These are phyloP conservation scores for Ploettnerulaceae sp. DNA, from an alignment of 2,329 filamentous ascomycete species.

Conservation along the genomic window DNA sequence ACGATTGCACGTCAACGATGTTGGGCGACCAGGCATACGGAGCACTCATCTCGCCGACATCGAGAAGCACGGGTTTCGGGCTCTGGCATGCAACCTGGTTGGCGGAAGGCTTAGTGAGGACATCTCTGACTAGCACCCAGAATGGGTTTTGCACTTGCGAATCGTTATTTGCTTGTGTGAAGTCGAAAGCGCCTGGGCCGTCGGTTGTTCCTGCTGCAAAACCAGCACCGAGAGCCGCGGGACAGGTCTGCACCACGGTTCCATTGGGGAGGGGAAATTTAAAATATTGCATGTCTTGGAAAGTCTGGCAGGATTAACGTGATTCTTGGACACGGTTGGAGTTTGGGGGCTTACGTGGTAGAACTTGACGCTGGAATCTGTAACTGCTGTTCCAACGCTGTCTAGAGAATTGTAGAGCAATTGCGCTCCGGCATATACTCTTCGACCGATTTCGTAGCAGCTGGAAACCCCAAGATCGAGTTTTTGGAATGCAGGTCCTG, in stretches of 20 bases:
- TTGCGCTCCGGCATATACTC: constrained; percentile 60
- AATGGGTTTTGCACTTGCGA: constrained; percentile 58
- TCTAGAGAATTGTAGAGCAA: constrained; percentile 43
- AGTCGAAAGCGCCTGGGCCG: constrained; percentile 86
- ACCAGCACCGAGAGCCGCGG: constrained; percentile 81
- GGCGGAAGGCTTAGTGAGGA: constrained; percentile 63
- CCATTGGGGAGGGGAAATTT: constrained; percentile 71
- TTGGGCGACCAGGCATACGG: constrained; percentile 90
- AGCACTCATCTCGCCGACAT: constrained; percentile 68
- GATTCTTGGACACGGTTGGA: not conserved
- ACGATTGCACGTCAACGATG: constrained; percentile 79
- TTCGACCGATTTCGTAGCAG: constrained; percentile 69
- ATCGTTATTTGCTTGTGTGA: constrained; percentile 76
- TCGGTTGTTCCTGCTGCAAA: constrained; percentile 92
- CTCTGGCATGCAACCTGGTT: constrained; percentile 49
- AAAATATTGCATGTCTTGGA: constrained; percentile 75
- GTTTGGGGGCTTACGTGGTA: constrained; percentile 50
- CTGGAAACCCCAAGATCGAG: constrained; percentile 68
- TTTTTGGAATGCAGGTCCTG: constrained; percentile 58
- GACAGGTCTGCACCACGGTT: constrained; percentile 66
- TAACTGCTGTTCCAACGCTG: constrained; percentile 41
- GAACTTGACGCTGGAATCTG: constrained; percentile 64
- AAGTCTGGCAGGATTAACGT: constrained; percentile 43
- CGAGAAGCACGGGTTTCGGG: constrained; percentile 81
- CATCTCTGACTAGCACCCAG: constrained; percentile 68